Conservation (phyloP, 805 yeast genomes). For the Candida boidinii region DNA sequence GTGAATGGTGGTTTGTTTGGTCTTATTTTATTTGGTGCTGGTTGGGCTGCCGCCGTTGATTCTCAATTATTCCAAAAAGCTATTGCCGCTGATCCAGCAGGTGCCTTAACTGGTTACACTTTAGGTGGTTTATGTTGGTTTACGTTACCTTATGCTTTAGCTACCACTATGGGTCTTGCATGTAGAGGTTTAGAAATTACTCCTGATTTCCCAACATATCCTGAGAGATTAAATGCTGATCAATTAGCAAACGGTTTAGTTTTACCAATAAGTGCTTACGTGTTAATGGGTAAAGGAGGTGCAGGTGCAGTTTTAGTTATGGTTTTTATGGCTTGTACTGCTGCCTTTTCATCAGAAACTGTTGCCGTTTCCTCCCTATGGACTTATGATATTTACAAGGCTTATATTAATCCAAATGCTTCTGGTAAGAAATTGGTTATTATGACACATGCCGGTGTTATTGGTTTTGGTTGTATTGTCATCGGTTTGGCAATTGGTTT, state of each 20-base stretch:
- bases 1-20: slow-evolving; percentile 27
- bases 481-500: slow-evolving; percentile 45
- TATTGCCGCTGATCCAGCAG: slow-evolving; percentile 27
- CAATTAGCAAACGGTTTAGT: slow-evolving; percentile 42
- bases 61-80: slow-evolving; percentile 29
- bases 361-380: slow-evolving; percentile 43
- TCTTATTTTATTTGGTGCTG: slow-evolving; percentile 30
- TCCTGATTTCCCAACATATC: slow-evolving; percentile 14
- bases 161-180: slow-evolving; percentile 30
- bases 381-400: slow-evolving; percentile 43
- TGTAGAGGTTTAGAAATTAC: slow-evolving; percentile 25
- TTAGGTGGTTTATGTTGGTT: slow-evolving; percentile 40
- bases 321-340: slow-evolving; percentile 45
- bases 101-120: slow-evolving; percentile 33
- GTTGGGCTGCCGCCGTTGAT: slow-evolving; percentile 27
- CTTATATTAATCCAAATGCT: slow-evolving; percentile 41
- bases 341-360: slow-evolving; percentile 48
- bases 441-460: slow-evolving; percentile 36
- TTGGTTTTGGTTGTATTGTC: slow-evolving; percentile 33
- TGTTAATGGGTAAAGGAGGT: slow-evolving; percentile 42
- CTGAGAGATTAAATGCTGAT: slow-evolving; percentile 25
- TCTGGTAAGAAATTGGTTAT: slow-evolving; percentile 36
- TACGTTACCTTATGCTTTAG: slow-evolving; percentile 30
- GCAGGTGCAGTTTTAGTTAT: slow-evolving; percentile 37
- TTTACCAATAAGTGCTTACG: slow-evolving; percentile 42